These are phyloP conservation scores for Erysimum pusillum DNA, from an alignment of 441 rosid genomes.

Conservation along the genomic window DNA sequence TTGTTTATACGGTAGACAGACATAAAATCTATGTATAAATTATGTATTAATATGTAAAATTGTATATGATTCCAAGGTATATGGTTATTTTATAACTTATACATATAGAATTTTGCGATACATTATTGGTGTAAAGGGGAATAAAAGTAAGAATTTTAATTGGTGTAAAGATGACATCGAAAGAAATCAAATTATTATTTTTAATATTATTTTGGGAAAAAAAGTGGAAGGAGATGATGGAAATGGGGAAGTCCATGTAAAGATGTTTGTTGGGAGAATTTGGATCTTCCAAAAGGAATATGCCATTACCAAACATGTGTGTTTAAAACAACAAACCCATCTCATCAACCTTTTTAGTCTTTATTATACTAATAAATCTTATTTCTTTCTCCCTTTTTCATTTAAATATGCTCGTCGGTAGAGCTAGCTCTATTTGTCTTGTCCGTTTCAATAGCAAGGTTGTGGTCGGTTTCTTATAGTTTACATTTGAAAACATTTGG, in stretches of 20 bases:
- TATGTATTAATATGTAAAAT: slow-evolving; percentile 5
- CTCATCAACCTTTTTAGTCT: slow-evolving; percentile 22
- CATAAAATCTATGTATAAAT: slow-evolving; percentile 6
- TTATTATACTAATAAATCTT: slow-evolving; percentile 2
- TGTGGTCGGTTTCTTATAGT: slow-evolving; percentile 23
- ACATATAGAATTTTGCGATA: too few species aligned
- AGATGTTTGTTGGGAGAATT: slow-evolving; percentile 49
- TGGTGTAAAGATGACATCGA: slow-evolving; percentile 46
- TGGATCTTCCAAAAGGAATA: slow-evolving; percentile 49
- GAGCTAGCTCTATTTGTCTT: slow-evolving; percentile 31
- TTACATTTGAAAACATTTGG: neutral
- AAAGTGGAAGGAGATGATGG: slow-evolving; percentile 43
- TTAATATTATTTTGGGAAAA: slow-evolving; percentile 14
- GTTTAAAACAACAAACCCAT: slow-evolving; percentile 32
- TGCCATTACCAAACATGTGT: slow-evolving; percentile 48
- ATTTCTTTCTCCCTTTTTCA: neutral
- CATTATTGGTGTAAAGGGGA: slow-evolving; percentile 41
- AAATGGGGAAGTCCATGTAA: slow-evolving; percentile 45
- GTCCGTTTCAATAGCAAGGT: slow-evolving; percentile 18
- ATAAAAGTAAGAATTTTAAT: slow-evolving; percentile 38
- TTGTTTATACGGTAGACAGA: neutral
- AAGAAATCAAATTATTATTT: slow-evolving; percentile 33
- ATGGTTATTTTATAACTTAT: too few species aligned
- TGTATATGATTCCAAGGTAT: neutral
- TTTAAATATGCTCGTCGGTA: slow-evolving; percentile 15